A percentile compares a stretch with the other conserved stretches of the same genome.
phyloP scores from a whole-genome alignment of 345 rosid species.

The Eucalyptus cloeziana region DNA sequence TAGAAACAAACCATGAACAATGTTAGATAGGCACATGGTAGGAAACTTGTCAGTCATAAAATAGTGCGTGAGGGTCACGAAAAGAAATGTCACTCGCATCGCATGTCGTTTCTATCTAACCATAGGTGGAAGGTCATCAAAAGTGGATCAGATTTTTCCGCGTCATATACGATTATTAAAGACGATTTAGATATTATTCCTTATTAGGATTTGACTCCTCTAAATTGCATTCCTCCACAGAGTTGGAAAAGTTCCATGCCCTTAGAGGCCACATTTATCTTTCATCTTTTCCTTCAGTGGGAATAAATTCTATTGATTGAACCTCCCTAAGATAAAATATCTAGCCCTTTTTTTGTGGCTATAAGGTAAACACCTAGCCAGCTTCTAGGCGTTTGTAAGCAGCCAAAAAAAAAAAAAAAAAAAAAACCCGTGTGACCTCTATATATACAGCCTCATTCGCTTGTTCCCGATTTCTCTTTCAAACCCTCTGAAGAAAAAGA shows the following conservation, averaged over 20 bases:
- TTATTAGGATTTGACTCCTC: neutral
- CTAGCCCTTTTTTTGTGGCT: neutral
- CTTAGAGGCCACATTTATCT: neutral
- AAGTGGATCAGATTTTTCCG: neutral
- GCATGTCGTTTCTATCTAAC: neutral
- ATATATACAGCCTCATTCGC: neutral
- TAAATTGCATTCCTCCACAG: neutral
- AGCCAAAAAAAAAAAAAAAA: neutral
- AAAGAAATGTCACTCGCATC: neutral
- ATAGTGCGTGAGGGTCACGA: neutral
- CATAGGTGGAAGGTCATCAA: neutral
- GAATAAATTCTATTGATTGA: neutral
- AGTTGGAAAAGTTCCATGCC: neutral
- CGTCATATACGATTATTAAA: neutral
- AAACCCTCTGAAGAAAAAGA: neutral
- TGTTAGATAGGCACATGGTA: neutral
- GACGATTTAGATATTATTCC: neutral
- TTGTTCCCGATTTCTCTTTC: neutral
- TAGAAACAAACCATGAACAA: neutral
- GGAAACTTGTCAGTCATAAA: neutral
- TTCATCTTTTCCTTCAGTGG: neutral
- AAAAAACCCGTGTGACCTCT: neutral
- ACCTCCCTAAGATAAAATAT: neutral
- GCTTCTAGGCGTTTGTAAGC: neutral
- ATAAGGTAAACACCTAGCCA: neutral